These are phyloP conservation scores for Knufia fluminis DNA, from an alignment of 2,329 filamentous ascomycete species.

Conservation along the genomic window DNA sequence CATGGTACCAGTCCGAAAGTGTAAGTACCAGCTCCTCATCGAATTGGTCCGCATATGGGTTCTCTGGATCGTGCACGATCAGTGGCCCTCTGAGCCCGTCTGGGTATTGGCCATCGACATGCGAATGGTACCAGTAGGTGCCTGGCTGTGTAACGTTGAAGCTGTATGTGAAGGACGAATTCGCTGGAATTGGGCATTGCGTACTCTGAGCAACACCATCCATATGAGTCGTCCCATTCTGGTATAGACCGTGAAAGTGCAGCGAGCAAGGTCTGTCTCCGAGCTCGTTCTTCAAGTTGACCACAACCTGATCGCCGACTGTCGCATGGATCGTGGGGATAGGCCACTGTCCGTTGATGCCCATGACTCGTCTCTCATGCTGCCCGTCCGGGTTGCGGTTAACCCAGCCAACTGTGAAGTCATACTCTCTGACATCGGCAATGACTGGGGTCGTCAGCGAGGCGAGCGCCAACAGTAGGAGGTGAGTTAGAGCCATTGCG, in stretches of 20 bases:
- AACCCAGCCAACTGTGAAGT: conserved; percentile 66
- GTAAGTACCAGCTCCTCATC: conserved; percentile 57
- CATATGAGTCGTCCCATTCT: conserved; percentile 59
- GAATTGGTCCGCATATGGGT: conserved; percentile 49
- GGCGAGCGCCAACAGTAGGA: neutral
- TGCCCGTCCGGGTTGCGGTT: conserved; percentile 61
- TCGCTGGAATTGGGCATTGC: conserved; percentile 58
- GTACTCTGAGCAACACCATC: conserved; percentile 59
- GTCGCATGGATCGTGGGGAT: conserved; percentile 47
- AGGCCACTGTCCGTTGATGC: conserved; percentile 70
- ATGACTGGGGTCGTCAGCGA: neutral
- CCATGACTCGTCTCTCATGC: conserved; percentile 57
- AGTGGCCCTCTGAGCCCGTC: conserved; percentile 59
- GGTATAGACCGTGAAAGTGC: conserved; percentile 61
- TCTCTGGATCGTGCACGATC: conserved; percentile 53
- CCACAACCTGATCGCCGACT: conserved; percentile 30
- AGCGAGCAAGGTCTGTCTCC: conserved; percentile 32
- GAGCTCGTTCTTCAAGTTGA: conserved; percentile 32
- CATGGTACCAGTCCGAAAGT: conserved; percentile 64
- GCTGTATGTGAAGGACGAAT: conserved; percentile 58
- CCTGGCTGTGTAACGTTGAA: conserved; percentile 60
- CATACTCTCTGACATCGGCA: conserved; percentile 36
- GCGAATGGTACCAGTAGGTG: conserved; percentile 73
- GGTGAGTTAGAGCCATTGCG: conserved; percentile 6
- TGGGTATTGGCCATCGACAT: conserved; percentile 58